These are phyloP conservation scores for Moesziomyces antarcticus DNA, from an alignment of 1,284 basidiomycete genomes.

Conservation along the genomic window DNA sequence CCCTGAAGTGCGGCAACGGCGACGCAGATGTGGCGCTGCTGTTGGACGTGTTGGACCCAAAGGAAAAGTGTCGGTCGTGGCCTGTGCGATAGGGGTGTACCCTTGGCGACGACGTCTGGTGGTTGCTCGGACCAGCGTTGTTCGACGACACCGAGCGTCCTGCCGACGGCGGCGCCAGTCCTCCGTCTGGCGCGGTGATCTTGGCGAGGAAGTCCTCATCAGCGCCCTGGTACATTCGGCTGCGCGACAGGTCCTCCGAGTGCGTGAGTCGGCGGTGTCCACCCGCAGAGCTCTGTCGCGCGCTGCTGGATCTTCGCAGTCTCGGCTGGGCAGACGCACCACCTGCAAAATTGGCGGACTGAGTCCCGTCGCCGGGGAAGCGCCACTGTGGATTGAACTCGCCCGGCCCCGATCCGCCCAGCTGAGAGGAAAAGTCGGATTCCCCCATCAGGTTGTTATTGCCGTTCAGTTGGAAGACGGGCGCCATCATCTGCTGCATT, in stretches of 20 bases:
- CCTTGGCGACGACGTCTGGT: conserved; percentile 27
- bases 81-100: conserved; percentile 46
- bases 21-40: conserved; percentile 43
- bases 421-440: conserved; percentile 17
- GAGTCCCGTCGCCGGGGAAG: conserved; percentile 24
- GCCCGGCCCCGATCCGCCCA: conserved; percentile 10
- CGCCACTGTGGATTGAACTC: conserved; percentile 45
- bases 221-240: conserved; percentile 42
- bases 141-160: conserved; percentile 33
- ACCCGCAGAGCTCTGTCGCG: conserved; percentile 19
- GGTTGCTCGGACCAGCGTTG: conserved; percentile 16
- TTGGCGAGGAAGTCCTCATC: conserved; percentile 48
- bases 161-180: conserved; percentile 53
- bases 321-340: conserved; percentile 7
- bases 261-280: conserved; percentile 51
- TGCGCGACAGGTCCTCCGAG: conserved; percentile 55
- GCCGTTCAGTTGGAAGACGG: conserved; percentile 37
- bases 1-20: conserved; percentile 26
- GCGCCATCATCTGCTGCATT: conserved; percentile 26
- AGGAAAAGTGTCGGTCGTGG: conserved; percentile 52
- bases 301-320: conserved; percentile 35
- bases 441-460: conserved; percentile 16
- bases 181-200: conserved; percentile 59
- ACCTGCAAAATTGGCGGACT: conserved; percentile 1
- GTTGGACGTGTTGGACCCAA: conserved; percentile 46